Percentiles rank a stretch among this genome's conserved stretches.
These are phyloP conservation scores for Ceratorhiza oryzae-sativae DNA, from an alignment of 1,284 basidiomycete genomes.

Conservation along the genomic window DNA sequence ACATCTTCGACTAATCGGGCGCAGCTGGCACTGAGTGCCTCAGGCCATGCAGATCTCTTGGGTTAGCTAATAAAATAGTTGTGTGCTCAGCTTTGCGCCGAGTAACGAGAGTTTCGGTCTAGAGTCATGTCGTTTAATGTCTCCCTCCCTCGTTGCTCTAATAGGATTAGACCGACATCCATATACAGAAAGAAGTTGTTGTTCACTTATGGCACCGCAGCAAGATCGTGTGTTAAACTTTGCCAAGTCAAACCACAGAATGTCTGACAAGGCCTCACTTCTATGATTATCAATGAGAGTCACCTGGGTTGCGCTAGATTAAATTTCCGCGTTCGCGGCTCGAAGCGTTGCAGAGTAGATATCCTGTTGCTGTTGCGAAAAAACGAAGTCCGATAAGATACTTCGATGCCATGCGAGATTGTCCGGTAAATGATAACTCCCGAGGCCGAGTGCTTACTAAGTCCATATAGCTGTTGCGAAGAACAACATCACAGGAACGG, in stretches of 20 bases:
- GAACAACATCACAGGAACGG: too few relatives aligned
- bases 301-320: not conserved
- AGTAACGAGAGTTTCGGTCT: not conserved
- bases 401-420: too few relatives aligned
- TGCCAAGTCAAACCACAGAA: not conserved
- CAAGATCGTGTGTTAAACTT: not conserved
- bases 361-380: too few relatives aligned
- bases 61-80: constrained; percentile 52
- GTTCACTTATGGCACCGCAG: not conserved
- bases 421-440: not conserved
- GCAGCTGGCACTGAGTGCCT: constrained; percentile 86
- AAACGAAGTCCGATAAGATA: too few relatives aligned
- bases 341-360: not conserved
- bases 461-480: too few relatives aligned
- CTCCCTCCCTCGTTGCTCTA: not conserved
- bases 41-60: constrained; percentile 87
- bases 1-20: constrained; percentile 44
- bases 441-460: not conserved
- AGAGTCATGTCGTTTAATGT: not conserved
- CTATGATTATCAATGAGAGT: not conserved
- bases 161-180: not conserved
- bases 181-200: not conserved
- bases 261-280: not conserved
- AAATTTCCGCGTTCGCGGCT: not conserved
- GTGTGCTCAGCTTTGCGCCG: not conserved